These are phyloP conservation scores for Polytrichum formosum DNA, from an alignment of 225 moss, liverwort and hornwort species.

Conservation along the genomic window DNA sequence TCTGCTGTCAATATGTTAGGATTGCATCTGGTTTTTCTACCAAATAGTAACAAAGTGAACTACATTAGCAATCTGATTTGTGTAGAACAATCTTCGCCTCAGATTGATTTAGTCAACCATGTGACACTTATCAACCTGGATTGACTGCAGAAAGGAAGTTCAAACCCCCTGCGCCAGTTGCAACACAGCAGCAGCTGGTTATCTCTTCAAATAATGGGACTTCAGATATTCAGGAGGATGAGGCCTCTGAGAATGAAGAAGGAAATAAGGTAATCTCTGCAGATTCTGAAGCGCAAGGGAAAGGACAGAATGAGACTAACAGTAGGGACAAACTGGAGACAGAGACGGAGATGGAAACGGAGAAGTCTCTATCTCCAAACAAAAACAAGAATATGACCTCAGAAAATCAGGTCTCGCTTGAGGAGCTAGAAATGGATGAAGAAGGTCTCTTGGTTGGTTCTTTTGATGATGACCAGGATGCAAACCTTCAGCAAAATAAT, in stretches of 20 bases:
- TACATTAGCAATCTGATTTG: neutral
- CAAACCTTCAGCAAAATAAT: neutral
- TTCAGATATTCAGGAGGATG: neutral
- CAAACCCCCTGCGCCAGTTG: neutral
- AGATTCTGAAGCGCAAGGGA: slow-evolving; percentile 26
- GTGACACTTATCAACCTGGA: neutral
- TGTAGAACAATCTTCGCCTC: neutral
- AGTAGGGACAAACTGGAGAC: neutral
- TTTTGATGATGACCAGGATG: slow-evolving; percentile 8
- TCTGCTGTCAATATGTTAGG: no score
- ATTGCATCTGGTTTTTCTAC: neutral
- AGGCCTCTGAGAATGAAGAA: slow-evolving; percentile 16
- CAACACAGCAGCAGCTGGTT: slow-evolving; percentile 10
- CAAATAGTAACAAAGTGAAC: no score
- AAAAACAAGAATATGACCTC: neutral
- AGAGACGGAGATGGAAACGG: neutral
- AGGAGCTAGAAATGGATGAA: slow-evolving; percentile 9
- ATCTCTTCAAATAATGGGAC: neutral
- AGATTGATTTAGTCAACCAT: neutral
- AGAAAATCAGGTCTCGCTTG: slow-evolving; percentile 4
- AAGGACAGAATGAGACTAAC: neutral
- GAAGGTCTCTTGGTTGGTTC: neutral
- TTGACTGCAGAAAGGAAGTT: slow-evolving; percentile 3
- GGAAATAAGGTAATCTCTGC: neutral
- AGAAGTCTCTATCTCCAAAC: neutral